Evolutionary conservation across 108 stramenopile genomes (phyloP), one percentile per base, ranked within the genome.

Genomic region (Ochromonas danica): DNA sequence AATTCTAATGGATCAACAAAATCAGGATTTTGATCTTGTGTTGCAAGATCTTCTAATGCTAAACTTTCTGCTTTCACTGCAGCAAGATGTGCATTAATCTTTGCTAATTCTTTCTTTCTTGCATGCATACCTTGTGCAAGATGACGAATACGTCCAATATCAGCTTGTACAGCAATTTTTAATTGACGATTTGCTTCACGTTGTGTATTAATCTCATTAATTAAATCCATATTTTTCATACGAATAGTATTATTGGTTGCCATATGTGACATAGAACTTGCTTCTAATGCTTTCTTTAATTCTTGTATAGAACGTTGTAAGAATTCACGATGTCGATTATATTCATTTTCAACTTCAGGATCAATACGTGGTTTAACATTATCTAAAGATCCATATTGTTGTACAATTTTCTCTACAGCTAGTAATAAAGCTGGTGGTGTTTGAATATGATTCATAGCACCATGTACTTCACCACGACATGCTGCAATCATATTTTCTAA

Each of bases 131-230:
- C 45, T 22, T 51, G 45, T 22, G 45, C 45, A 6, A 75, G 22
- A 25, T 75, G 72, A 6, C 51, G 36, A 17, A 75, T 30, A 41
- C 72, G 72, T 6, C 72, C 72, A 27, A 87, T 70, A 75, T 87
- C 82, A n/a, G 83, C 83, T 45, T 85, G 81, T 0, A 87, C 70
- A 42, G 78, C 39, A 1, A 57, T n/a, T 75, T 87, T 87, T 17
- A 71, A 45, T n/a, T 42, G 45, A 45, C 74, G 77, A 60, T 88
- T 88, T 25, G 63, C 30, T 27, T 85, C 88, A 1, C 88, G 78
- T 71, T 88, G 88, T 71, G 61, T 35, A 41, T 82, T 84, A 57
- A 90, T 89, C 72, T 90, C 88, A 70, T 89, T 78, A 28, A 89
- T 89, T 71, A 90, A 86, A 1, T 74, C 41, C 86, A 90, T 85